These are phyloP conservation scores for Blastomyces gilchristii DNA, from an alignment of 2,329 filamentous ascomycete species.

Conservation along the genomic window DNA sequence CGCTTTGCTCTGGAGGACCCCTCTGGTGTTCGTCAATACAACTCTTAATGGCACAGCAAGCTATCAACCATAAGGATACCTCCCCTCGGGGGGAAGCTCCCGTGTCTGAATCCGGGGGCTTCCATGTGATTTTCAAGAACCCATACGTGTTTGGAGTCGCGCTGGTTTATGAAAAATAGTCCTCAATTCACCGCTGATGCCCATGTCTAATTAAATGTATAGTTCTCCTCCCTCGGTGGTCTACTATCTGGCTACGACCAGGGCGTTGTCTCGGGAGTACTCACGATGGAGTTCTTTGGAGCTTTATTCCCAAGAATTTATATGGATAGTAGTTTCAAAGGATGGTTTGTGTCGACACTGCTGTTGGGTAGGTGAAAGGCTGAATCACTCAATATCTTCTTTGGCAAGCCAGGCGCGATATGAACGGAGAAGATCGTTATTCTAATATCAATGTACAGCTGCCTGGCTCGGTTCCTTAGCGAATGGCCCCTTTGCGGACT, in stretches of 20 bases:
- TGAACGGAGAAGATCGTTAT: neutral
- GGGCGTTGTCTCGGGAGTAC: constrained; percentile 40
- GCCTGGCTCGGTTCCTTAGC: constrained; percentile 43
- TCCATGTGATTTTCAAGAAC: constrained; percentile 28
- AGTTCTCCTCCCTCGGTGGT: constrained; percentile 35
- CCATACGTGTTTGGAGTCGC: constrained; percentile 39
- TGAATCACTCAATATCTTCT: neutral
- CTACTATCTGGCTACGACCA: constrained; percentile 44
- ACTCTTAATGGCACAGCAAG: neutral
- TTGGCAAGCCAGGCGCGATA: neutral
- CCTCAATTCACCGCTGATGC: neutral
- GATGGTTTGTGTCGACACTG: constrained; percentile 45
- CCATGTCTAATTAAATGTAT: constrained; percentile 20
- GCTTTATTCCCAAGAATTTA: constrained; percentile 34
- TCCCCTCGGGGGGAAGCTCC: neutral
- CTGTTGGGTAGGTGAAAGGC: constrained; percentile 29
- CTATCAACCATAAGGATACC: neutral
- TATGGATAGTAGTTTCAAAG: constrained; percentile 39
- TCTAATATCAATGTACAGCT: constrained; percentile 19
- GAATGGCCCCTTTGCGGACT: constrained; percentile 42
- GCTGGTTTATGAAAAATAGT: constrained; percentile 21
- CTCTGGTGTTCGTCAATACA: neutral
- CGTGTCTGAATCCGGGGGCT: constrained; percentile 15
- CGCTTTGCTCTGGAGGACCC: neutral
- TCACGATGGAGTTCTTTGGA: constrained; percentile 40